A percentile compares a stretch with the other conserved stretches of the same genome.
phyloP scores from a whole-genome alignment of 1,284 basidiomycete species.

The Bjerkandera adusta region DNA sequence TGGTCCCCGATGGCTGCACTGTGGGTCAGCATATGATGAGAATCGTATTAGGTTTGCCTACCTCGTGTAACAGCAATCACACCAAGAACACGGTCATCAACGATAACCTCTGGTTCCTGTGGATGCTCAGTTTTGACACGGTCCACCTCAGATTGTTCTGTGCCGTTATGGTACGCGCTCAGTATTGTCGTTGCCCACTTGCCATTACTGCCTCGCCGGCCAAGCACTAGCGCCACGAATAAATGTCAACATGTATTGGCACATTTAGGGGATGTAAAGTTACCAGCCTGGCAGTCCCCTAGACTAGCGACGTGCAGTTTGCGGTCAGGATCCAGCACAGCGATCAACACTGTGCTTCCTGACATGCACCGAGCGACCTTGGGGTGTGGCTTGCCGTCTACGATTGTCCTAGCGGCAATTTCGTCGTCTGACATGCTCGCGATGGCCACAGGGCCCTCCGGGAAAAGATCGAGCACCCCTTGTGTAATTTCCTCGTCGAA shows the following conservation, averaged over 20 bases:
- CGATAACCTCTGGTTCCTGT: slow-evolving; percentile 57
- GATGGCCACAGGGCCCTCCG: slow-evolving; percentile 44
- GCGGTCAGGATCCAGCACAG: slow-evolving; percentile 62
- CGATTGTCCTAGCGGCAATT: slow-evolving; percentile 33
- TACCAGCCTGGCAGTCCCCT: slow-evolving; percentile 71
- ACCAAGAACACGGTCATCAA: slow-evolving; percentile 63
- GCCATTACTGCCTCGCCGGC: slow-evolving; percentile 41
- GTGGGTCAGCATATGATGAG: slow-evolving; percentile 5
- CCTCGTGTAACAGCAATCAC: slow-evolving; percentile 71
- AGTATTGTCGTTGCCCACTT: slow-evolving; percentile 54
- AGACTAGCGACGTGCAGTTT: slow-evolving; percentile 73
- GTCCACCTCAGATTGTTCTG: slow-evolving; percentile 55
- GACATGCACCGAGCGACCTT: slow-evolving; percentile 51
- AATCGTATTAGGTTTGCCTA: slow-evolving; percentile 32
- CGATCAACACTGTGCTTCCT: slow-evolving; percentile 68
- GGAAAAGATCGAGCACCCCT: slow-evolving; percentile 60
- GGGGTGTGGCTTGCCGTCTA: slow-evolving; percentile 10
- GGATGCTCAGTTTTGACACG: slow-evolving; percentile 62
- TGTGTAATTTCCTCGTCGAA: slow-evolving; percentile 68
- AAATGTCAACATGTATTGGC: not conserved
- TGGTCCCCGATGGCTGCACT: slow-evolving; percentile 18
- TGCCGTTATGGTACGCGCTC: slow-evolving; percentile 62
- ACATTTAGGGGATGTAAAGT: not conserved
- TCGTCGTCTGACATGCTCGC: slow-evolving; percentile 31
- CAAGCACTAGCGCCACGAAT: slow-evolving; percentile 37